Base-by-base conservation (phyloP, 768 basidiomycete species). In the button mushroom (Agaricus bisporus) region DNA sequence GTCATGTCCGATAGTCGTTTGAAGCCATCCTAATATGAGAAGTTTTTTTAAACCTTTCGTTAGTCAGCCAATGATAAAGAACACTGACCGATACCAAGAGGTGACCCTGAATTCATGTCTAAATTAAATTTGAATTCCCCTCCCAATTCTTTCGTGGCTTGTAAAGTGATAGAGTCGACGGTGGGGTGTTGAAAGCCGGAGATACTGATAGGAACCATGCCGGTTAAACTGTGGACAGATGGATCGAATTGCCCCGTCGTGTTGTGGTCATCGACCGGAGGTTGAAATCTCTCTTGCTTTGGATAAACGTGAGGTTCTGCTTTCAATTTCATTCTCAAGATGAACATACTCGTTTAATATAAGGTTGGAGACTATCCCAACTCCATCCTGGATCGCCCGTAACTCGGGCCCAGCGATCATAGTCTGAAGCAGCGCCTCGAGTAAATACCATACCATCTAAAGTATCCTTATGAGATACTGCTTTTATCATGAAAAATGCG, bases 171-270 rank as follows among this genome's bases (percentile, higher is more conserved):
- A 3, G 59, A 62, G 1, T 58, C 53, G 51, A 70, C 66, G 20
- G 65, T 63, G 3, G 64, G 28, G 15, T 52, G 46, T 0, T 56
- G 56, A 50, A 54, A 62, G 1, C 67, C 64, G n/a, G 64, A 55
- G 39, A 72, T 56, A 15, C 47, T 63, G 39, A 67, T 61, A 25
- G 56, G 48, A 45, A 52, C 64, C 10, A 63, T 54, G 12, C 72
- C 70, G 36, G 46, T 42, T 11, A 48, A 47, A 35, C 64, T 62
- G 54, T 73, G 72, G 17, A 67, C 51, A 4, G 58, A 41, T 8
- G 72, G 72, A 46, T 65, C 56, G 41, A 65, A 64, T 56, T 71
- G 58, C 10, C 67, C 69, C 2, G 62, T 54, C 28, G 62, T 65
- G 44, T 68, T 60, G 55, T 68, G 70, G 20, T 62, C 59, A 52